Conservation (phyloP, 2,329 filamentous ascomycete genomes). For the Botryosphaeria dothidea region DNA sequence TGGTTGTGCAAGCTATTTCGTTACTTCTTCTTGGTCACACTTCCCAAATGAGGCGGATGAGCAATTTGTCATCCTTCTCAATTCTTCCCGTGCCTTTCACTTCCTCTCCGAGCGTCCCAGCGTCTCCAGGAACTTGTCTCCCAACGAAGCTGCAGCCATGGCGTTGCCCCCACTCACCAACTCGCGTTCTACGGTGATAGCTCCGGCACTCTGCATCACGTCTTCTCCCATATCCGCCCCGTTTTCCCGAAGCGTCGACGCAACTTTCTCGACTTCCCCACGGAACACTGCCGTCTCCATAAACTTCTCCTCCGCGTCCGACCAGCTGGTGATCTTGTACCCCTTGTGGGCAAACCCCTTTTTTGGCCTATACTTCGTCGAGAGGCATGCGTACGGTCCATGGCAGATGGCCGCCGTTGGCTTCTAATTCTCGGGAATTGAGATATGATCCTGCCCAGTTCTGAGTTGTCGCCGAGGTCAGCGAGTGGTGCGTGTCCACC, state of each 20-base stretch:
- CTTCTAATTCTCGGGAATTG: slow-evolving; percentile 43
- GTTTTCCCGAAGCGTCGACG: slow-evolving; percentile 37
- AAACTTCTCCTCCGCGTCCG: slow-evolving; percentile 47
- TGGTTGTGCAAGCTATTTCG: neutral
- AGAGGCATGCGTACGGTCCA: slow-evolving; percentile 48
- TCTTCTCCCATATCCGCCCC: slow-evolving; percentile 50
- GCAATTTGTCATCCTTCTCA: neutral
- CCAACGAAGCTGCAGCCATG: slow-evolving; percentile 34
- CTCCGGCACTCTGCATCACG: slow-evolving; percentile 39
- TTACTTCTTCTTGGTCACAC: neutral
- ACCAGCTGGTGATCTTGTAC: slow-evolving; percentile 49
- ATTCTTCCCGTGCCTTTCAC: no score
- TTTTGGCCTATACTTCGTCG: slow-evolving; percentile 37
- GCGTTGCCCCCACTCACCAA: slow-evolving; percentile 36
- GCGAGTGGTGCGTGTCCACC: slow-evolving; percentile 48
- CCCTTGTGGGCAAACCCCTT: slow-evolving; percentile 47
- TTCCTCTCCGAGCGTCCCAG: no score
- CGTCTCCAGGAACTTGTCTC: slow-evolving; percentile 37
- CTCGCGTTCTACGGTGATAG: slow-evolving; percentile 47
- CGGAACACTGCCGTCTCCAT: slow-evolving; percentile 46
- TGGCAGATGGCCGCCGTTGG: slow-evolving; percentile 51
- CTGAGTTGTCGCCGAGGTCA: slow-evolving; percentile 44
- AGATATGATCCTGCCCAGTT: slow-evolving; percentile 44
- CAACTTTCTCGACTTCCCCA: slow-evolving; percentile 47
- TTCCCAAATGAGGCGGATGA: neutral